phyloP scores from a whole-genome alignment of 2,329 filamentous ascomycete species.

The Botrytis sinoallii region DNA sequence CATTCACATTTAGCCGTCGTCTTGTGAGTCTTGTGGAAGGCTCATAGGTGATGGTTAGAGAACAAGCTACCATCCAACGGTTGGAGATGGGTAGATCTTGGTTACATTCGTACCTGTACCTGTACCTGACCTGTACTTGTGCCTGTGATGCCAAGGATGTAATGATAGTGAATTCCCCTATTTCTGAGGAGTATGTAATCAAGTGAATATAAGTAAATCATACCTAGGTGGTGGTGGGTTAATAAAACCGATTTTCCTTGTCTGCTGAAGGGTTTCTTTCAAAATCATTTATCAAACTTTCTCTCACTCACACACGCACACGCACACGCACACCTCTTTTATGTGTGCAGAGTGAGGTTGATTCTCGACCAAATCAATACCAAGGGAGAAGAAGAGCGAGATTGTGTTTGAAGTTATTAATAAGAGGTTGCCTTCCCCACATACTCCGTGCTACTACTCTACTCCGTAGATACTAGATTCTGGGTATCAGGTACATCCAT shows the following conservation, averaged over 20 bases:
- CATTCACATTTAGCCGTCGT: not conserved
- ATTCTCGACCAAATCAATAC: not conserved
- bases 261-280: not conserved
- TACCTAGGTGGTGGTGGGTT: not conserved
- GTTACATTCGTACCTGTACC: not conserved
- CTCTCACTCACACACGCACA: too few relatives aligned
- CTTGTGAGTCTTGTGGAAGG: not conserved
- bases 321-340: not conserved
- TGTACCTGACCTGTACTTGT: not conserved
- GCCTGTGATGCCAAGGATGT: not conserved
- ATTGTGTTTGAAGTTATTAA: not conserved
- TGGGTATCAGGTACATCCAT: not conserved
- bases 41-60: not conserved
- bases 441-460: too few relatives aligned
- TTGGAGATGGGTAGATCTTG: not conserved
- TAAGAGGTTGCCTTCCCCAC: not conserved
- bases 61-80: not conserved
- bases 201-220: not conserved
- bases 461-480: too few relatives aligned
- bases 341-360: not conserved
- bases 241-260: not conserved
- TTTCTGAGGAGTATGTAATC: not conserved
- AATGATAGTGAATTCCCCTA: constrained; percentile 3
- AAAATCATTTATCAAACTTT: not conserved
- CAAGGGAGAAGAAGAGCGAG: not conserved